These are phyloP conservation scores for Leccinum variicolor DNA, from an alignment of 768 basidiomycete species.

Conservation along the genomic window DNA sequence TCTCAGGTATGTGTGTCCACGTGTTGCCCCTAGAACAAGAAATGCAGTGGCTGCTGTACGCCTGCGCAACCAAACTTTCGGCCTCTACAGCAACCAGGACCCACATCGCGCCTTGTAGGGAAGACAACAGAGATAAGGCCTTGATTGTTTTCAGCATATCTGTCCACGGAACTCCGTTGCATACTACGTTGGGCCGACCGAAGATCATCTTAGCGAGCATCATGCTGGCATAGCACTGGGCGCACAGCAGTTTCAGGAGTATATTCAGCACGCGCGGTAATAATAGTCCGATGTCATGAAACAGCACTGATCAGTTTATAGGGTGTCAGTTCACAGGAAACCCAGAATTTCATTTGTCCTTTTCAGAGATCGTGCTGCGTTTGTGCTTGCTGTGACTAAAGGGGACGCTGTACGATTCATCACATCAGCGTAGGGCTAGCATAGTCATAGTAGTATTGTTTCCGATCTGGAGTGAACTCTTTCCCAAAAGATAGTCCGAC, in stretches of 20 bases:
- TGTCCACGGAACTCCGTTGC: neutral
- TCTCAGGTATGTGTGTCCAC: constrained; percentile 3
- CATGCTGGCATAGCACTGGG: neutral
- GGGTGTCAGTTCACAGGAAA: constrained; percentile 1
- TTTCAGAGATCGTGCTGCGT: constrained; percentile 3
- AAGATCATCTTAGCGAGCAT: neutral
- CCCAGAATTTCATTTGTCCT: neutral
- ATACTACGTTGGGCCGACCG: neutral
- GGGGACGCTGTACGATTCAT: constrained; percentile 1
- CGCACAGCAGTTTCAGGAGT: constrained; percentile 16
- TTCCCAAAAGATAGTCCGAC: constrained; percentile 1
- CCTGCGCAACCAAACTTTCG: constrained; percentile 4
- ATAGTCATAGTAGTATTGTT: constrained; percentile 6
- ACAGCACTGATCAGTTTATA: neutral
- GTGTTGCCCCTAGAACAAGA: neutral
- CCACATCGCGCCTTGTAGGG: constrained; percentile 13
- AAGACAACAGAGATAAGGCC: neutral
- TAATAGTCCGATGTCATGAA: neutral
- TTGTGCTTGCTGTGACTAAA: neutral
- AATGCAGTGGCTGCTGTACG: constrained; percentile 1
- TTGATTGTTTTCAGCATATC: constrained; percentile 7
- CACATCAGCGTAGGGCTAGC: neutral
- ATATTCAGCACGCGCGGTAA: neutral
- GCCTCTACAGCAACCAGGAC: constrained; percentile 19
- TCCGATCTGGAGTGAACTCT: neutral